Conservation (phyloP, 129 eudicot genomes). For the Centella asiatica region DNA sequence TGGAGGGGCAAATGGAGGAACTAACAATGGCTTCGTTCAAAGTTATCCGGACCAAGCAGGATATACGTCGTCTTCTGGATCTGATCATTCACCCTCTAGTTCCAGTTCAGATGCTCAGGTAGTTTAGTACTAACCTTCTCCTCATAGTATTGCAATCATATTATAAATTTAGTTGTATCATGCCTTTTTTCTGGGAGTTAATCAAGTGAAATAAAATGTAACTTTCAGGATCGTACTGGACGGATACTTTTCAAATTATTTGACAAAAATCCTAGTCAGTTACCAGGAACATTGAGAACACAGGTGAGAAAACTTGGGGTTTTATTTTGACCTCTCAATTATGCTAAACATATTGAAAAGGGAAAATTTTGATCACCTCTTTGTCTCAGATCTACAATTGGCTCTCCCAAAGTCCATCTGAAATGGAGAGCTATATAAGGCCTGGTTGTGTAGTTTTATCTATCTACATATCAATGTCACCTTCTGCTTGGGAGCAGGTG, state of each 20-base stretch:
- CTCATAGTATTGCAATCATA: neutral
- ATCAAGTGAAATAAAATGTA: neutral
- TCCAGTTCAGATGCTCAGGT: slow-evolving; percentile 86
- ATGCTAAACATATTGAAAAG: neutral
- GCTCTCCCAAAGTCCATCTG: slow-evolving; percentile 86
- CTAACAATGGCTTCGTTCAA: slow-evolving; percentile 44
- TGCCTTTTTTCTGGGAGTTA: neutral
- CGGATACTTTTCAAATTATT: slow-evolving; percentile 74
- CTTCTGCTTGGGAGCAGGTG: slow-evolving; percentile 83
- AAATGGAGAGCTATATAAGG: slow-evolving; percentile 90
- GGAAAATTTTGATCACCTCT: neutral
- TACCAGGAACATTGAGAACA: slow-evolving; percentile 67
- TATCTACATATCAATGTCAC: slow-evolving; percentile 62
- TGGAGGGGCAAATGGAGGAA: slow-evolving; percentile 32
- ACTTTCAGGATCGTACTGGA: slow-evolving; percentile 69
- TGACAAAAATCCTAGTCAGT: slow-evolving; percentile 90
- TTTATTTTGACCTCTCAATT: neutral
- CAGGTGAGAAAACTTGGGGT: slow-evolving; percentile 43
- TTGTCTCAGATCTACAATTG: slow-evolving; percentile 59
- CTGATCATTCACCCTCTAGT: slow-evolving; percentile 88
- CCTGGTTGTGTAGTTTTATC: slow-evolving; percentile 93
- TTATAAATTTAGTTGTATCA: neutral
- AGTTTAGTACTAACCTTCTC: slow-evolving; percentile 5
- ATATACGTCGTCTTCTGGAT: slow-evolving; percentile 72
- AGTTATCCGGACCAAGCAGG: slow-evolving; percentile 66